Evolutionary conservation across 768 basidiomycete genomes (phyloP).

Genomic region (Royoungia palumana): DNA sequence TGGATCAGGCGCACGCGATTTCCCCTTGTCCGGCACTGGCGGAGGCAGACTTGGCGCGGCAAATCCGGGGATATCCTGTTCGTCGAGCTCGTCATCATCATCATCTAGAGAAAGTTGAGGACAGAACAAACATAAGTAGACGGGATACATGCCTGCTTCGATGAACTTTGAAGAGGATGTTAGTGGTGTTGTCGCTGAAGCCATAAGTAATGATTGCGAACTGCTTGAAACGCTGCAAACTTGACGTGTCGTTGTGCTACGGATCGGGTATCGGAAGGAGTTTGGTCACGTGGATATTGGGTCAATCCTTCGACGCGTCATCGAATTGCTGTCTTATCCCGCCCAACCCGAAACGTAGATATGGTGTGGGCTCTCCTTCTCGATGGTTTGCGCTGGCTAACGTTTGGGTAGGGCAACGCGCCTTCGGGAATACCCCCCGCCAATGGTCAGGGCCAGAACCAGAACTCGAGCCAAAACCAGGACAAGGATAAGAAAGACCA

Average conservation of each 20-base stretch:
- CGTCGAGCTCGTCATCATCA: conserved; percentile 75
- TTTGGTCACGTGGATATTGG: conserved; percentile 21
- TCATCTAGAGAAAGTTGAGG: conserved; percentile 44
- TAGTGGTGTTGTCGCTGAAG: conserved; percentile 41
- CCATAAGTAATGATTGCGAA: conserved; percentile 24
- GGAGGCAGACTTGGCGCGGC: conserved; percentile 56
- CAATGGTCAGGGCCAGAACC: conserved; percentile 44
- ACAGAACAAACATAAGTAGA: background rate
- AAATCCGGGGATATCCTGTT: conserved; percentile 78
- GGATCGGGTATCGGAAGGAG: conserved; percentile 5
- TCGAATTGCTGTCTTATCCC: background rate
- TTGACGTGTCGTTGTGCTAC: background rate
- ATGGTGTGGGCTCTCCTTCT: conserved; percentile 22
- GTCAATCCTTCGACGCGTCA: conserved; percentile 53
- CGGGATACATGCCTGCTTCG: conserved; percentile 57
- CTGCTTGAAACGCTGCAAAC: background rate
- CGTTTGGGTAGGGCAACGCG: conserved; percentile 63
- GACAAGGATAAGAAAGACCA: conserved; percentile 42
- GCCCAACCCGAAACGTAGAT: conserved; percentile 5
- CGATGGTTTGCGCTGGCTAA: conserved; percentile 4
- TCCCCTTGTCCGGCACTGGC: conserved; percentile 62
- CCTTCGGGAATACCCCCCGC: conserved; percentile 54
- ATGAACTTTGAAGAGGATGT: conserved; percentile 74
- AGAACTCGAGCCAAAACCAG: conserved; percentile 42
- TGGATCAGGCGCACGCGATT: conserved; percentile 58